Evolutionary conservation across 306 rosid genomes (phyloP).

Genomic region (Abrus pulchellus): DNA sequence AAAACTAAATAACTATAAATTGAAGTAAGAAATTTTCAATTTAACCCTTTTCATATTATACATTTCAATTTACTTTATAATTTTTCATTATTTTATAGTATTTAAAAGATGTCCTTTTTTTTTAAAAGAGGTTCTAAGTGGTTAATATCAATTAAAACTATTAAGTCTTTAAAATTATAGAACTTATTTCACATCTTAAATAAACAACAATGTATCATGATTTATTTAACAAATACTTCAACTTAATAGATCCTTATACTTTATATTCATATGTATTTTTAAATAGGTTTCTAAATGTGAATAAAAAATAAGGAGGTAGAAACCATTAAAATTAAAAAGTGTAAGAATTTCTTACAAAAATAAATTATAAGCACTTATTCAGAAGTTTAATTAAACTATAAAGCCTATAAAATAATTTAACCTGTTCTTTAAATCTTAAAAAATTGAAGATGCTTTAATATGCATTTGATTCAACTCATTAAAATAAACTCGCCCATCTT

Average conservation of each 20-base stretch:
- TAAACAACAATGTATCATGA: not conserved
- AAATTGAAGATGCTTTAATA: too few relatives aligned
- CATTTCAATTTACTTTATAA: too few relatives aligned
- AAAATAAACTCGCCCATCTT: too few relatives aligned
- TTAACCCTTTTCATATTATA: too few relatives aligned
- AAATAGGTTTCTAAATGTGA: not conserved
- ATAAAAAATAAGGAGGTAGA: not conserved
- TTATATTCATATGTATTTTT: not conserved
- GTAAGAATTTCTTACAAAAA: not conserved
- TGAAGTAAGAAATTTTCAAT: too few relatives aligned
- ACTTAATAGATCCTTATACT: not conserved
- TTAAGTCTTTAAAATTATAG: not conserved
- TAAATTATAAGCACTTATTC: not conserved
- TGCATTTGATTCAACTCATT: too few relatives aligned
- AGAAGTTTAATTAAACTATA: too few relatives aligned
- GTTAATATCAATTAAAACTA: not conserved
- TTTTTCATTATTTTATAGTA: not conserved
- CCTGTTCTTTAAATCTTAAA: too few relatives aligned
- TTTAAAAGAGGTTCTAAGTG: not conserved
- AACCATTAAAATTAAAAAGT: not conserved
- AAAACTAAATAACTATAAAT: too few relatives aligned
- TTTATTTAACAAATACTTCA: not conserved
- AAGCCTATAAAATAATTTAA: too few relatives aligned
- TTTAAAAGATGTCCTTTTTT: not conserved
- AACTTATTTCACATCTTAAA: not conserved